A percentile compares a stretch with the other conserved stretches of the same genome.
phyloP scores from a whole-genome alignment of 768 basidiomycete genomes.

The Hypholoma sublateritium region DNA sequence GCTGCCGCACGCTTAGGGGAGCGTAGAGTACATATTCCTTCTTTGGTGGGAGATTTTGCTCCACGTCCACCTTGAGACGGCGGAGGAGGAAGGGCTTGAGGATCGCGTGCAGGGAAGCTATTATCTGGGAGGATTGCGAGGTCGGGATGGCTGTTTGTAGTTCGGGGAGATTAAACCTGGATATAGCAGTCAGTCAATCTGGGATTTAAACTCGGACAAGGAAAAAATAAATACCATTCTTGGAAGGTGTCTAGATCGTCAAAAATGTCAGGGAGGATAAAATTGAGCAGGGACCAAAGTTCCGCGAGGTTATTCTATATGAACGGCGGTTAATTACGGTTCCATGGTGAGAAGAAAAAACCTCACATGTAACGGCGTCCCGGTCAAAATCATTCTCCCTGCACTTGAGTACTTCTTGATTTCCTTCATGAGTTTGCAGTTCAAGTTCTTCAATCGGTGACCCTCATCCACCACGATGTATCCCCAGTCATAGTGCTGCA shows the following conservation, averaged over 20 bases:
- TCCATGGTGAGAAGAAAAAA: background rate
- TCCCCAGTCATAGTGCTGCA: slow-evolving; percentile 68
- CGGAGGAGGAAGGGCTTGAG: slow-evolving; percentile 94
- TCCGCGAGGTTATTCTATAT: slow-evolving; percentile 91
- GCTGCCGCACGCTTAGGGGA: slow-evolving; percentile 79
- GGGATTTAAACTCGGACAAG: background rate
- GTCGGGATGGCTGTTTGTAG: slow-evolving; percentile 56
- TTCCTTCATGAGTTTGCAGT: slow-evolving; percentile 87
- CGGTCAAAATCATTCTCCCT: slow-evolving; percentile 91
- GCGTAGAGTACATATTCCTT: slow-evolving; percentile 96
- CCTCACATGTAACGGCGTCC: slow-evolving; percentile 91
- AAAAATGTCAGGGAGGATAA: slow-evolving; percentile 93
- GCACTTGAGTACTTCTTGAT: slow-evolving; percentile 85
- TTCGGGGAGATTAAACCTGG: slow-evolving; percentile 72
- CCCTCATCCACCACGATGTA: slow-evolving; percentile 98
- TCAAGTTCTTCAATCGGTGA: slow-evolving; percentile 91
- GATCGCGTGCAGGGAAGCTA: slow-evolving; percentile 82
- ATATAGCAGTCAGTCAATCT: background rate
- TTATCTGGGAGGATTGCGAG: slow-evolving; percentile 62
- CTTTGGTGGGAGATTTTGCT: slow-evolving; percentile 78
- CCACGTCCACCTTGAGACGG: slow-evolving; percentile 88
- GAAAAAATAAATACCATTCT: slow-evolving; percentile 64
- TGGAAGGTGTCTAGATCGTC: slow-evolving; percentile 88
- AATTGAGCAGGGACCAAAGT: slow-evolving; percentile 93
- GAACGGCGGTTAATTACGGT: background rate